Evolutionary conservation across 495 filamentous ascomycete genomes (phyloP), one percentile per base, ranked within the genome.

Genomic region (Jackrogersella minutella): DNA sequence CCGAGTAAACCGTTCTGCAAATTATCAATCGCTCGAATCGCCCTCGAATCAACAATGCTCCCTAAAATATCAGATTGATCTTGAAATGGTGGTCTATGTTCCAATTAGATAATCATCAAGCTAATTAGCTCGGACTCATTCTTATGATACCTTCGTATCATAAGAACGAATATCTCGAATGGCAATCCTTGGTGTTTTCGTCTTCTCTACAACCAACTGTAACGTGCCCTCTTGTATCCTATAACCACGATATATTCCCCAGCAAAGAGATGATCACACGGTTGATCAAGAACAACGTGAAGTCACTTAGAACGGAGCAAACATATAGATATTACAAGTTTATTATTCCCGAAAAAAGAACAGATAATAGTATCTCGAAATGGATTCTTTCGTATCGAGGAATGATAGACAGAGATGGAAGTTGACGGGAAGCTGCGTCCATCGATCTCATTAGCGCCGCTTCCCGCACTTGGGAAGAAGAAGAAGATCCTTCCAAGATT

Each of bases 371-470:
- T 19, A 54, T 55, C 14, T 56, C 22, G 26, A 63, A 51, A 51
- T 17, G 26, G 50, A 55, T 22, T 5, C 10, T 62, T 49, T 31
- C 26, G 46, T 19, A 10, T 30, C 24, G 39, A 50, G 46, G 39
- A 22, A 14, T 7, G 14, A 5, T 33, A 37, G n/a, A n/a, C n/a
- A 3, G 26, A 46, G 14, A 36, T 21, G 49, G 49, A 16, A 54
- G 26, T 44, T 24, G 33, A 56, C 66, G 60, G 66, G 56, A 64
- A 64, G 54, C 31, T 56, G 55, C 60, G 50, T 57, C 51, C 16
- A 47, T 62, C 36, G 64, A 67, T 67, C 66, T 69, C 33, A 44
- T 57, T 50, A 64, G 66, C 30, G 66, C 56, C 47, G 16, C 49
- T 46, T 69, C 50, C 66, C 66, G 66, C 24, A 40, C 37, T 51